Percentiles rank a stretch among this genome's conserved stretches.
Evolutionary conservation across 495 filamentous ascomycete genomes (phyloP).

Genomic region (Trichoderma asperelloides): DNA sequence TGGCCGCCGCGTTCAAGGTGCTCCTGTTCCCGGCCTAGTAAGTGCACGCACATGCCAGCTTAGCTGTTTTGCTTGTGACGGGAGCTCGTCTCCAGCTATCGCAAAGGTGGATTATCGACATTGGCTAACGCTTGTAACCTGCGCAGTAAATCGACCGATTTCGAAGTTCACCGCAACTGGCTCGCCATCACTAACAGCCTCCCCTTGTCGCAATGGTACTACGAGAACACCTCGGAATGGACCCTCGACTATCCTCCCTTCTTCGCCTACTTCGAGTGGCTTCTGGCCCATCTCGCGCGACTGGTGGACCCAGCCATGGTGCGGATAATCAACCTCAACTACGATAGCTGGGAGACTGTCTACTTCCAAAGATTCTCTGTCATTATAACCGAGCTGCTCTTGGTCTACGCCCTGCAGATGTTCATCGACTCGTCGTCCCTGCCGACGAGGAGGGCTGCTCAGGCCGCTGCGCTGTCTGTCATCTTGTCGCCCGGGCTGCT

Average conservation of each 20-base stretch:
- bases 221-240: constrained; percentile 96
- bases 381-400: constrained; percentile 73
- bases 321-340: constrained; percentile 65
- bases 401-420: constrained; percentile 77
- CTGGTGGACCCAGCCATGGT: constrained; percentile 77
- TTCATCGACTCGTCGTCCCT: constrained; percentile 60
- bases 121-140: constrained; percentile 8
- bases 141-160: constrained; percentile 93
- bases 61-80: background rate
- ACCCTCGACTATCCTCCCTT: constrained; percentile 97
- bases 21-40: constrained; percentile 96
- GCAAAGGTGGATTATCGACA: constrained; percentile 5
- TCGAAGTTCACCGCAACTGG: constrained; percentile 98
- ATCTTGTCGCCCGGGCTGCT: constrained; percentile 85
- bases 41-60: constrained; percentile 24
- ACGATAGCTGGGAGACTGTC: constrained; percentile 84
- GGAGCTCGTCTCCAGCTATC: too few relatives aligned
- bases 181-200: constrained; percentile 86
- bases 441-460: constrained; percentile 62
- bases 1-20: constrained; percentile 84
- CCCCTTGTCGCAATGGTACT: constrained; percentile 87
- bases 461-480: constrained; percentile 81
- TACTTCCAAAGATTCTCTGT: constrained; percentile 89
- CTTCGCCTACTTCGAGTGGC: constrained; percentile 95
- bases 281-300: constrained; percentile 71